These are phyloP conservation scores for Piper longum DNA, from an alignment of 164 flowering plant species.

Conservation along the genomic window DNA sequence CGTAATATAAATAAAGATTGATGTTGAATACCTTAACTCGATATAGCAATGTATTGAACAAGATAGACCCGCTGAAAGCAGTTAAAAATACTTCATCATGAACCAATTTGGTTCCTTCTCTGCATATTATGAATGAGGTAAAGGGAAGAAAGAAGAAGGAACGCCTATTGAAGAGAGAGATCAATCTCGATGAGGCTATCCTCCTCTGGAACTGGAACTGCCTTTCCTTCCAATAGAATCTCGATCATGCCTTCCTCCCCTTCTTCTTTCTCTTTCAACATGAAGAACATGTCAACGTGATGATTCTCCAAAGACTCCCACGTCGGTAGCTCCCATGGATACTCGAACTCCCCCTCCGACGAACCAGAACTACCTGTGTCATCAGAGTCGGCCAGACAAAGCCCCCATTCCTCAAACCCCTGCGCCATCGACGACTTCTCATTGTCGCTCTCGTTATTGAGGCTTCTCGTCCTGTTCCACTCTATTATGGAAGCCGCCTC, in stretches of 20 bases:
- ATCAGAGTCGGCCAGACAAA: not conserved
- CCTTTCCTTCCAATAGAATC: constrained; percentile 1
- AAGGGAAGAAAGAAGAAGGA: not conserved
- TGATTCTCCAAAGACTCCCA: constrained; percentile 7
- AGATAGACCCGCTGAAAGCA: too few relatives aligned
- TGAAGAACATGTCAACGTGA: not conserved
- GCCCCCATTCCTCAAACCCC: not conserved
- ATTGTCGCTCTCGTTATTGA: too few relatives aligned
- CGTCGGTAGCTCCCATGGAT: not conserved
- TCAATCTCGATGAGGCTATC: constrained; percentile 6
- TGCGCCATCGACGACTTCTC: not conserved
- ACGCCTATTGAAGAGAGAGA: not conserved
- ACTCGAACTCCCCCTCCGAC: constrained; percentile 1
- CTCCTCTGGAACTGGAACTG: not conserved
- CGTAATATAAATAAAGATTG: too few relatives aligned
- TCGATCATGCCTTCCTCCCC: constrained; percentile 8
- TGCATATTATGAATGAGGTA: too few relatives aligned
- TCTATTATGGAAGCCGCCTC: not conserved
- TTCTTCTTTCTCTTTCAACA: constrained; percentile 6
- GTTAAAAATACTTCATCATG: too few relatives aligned
- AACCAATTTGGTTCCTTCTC: too few relatives aligned
- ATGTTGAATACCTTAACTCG: too few relatives aligned
- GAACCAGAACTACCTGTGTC: not conserved
- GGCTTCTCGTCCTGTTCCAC: not conserved
- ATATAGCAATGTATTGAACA: too few relatives aligned